A percentile compares a stretch with the other conserved stretches of the same genome.
Evolutionary conservation across 257 asterid species (phyloP).

Genomic region (Cinchona pubescens): DNA sequence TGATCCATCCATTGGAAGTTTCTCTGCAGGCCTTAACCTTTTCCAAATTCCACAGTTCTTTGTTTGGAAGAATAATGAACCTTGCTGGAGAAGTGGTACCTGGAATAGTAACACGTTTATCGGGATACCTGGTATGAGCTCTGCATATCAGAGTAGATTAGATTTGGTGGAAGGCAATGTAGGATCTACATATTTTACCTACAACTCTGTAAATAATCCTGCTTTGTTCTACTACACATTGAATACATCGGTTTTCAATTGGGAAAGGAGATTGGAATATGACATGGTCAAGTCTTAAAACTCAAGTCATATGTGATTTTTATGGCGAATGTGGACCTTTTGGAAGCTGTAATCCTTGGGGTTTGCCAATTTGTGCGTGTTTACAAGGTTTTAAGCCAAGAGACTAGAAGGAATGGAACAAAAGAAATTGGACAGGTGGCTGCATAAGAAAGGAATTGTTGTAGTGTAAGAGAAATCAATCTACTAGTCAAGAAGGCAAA

Average conservation of each 20-base stretch:
- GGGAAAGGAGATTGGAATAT: constrained; percentile 4
- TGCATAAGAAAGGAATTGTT: constrained; percentile 39
- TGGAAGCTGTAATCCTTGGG: constrained; percentile 36
- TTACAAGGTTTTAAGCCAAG: constrained; percentile 43
- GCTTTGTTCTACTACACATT: constrained; percentile 1
- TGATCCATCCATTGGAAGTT: constrained; percentile 46
- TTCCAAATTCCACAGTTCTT: constrained; percentile 37
- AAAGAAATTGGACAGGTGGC: constrained; percentile 52
- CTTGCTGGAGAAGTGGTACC: constrained; percentile 44
- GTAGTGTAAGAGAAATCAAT: constrained; percentile 26
- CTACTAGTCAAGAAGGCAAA: constrained; percentile 9
- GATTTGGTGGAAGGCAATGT: not conserved
- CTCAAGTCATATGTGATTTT: constrained; percentile 8
- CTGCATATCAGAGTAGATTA: constrained; percentile 12
- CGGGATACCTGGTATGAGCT: constrained; percentile 13
- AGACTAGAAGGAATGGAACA: constrained; percentile 36
- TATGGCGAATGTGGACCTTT: constrained; percentile 44
- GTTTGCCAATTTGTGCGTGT: constrained; percentile 43
- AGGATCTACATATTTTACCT: constrained; percentile 10
- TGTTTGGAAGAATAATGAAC: too few species aligned
- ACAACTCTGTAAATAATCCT: not conserved
- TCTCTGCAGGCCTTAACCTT: constrained; percentile 27
- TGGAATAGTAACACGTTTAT: constrained; percentile 26
- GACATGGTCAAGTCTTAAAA: constrained; percentile 10
- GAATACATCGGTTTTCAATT: constrained; percentile 7